Base-by-base conservation (phyloP, 805 yeast genomes). In the Saccharomycopsis synnaedendra region DNA sequence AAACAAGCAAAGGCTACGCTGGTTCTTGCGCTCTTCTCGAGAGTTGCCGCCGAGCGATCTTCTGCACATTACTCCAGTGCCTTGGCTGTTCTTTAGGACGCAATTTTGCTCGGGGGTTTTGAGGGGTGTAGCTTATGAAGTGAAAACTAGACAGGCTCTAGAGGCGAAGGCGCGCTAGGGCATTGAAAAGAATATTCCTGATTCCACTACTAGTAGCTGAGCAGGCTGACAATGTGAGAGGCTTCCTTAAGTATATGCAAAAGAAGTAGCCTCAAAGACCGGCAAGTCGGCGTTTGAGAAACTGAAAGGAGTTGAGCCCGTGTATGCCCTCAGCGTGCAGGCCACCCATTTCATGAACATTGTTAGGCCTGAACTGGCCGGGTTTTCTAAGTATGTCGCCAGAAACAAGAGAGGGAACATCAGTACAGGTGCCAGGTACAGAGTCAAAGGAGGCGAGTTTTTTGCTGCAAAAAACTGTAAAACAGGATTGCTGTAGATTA, bases 1-100 rank as follows among this genome's bases (percentile, higher is more conserved):
- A 19, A 19, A 19, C 19, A 19, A 19, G 19, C 19, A 19, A 19
- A 19, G 19, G 97, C 98, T 32, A 93, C 97, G 10, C 78, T 93
- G 31, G 98, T 97, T 64, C 68, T 83, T 53, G 95, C 96, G 5
- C 93, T 85, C 67, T 82, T 90, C 66, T 76, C 96, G 56, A 98
- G 98, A 75, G 80, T 89, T 65, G 97, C 96, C 38, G 97, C 98
- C 55, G 98, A 90, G 72, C 81, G 98, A 67, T 90, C 93, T 65
- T 96, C 95, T 19, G 98, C 93, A 51, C 85, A 98, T 72, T 93
- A 90, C 76, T 93, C 97, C 32, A 98, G 98, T 66, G 97, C 97
- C 40, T 83, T 83, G 48, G 93, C 95, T 55, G 97, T 93, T 53
- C 88, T 87, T 56, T 98, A 90, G 97, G 96, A 50, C 79, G 97